Percentiles rank a stretch among this genome's conserved stretches.
Conservation (phyloP, 305 asterid genomes). For the Solanum aculeatissimum region DNA sequence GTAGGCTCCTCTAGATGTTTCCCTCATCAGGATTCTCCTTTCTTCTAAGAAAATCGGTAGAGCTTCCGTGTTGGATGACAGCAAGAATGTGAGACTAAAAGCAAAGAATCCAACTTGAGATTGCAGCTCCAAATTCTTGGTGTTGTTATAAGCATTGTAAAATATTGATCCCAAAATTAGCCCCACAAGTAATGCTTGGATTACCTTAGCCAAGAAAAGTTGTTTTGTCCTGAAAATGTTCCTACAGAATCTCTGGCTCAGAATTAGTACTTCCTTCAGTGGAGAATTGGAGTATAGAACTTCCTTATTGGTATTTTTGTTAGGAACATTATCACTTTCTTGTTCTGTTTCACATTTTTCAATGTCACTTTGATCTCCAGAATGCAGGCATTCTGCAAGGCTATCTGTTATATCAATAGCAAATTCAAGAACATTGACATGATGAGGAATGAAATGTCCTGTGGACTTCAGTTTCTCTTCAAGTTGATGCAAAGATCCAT, state of each 20-base stretch:
- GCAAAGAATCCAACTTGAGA: constrained; percentile 64
- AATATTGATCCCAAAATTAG: constrained; percentile 52
- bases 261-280: constrained; percentile 34
- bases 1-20: constrained; percentile 64
- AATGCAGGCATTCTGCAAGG: constrained; percentile 5
- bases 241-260: constrained; percentile 37
- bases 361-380: neutral
- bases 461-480: constrained; percentile 23
- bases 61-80: constrained; percentile 65
- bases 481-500: constrained; percentile 37
- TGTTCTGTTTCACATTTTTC: neutral
- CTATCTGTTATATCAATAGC: constrained; percentile 36
- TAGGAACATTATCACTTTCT: neutral
- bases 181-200: constrained; percentile 49
- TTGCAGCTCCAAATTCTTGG: constrained; percentile 25
- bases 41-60: constrained; percentile 71
- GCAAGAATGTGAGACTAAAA: constrained; percentile 54
- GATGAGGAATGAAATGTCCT: constrained; percentile 45
- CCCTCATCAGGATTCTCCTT: constrained; percentile 39
- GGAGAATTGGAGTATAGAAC: constrained; percentile 22
- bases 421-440: constrained; percentile 54
- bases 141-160: constrained; percentile 16
- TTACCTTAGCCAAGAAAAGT: constrained; percentile 38
- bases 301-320: neutral
- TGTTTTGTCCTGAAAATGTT: constrained; percentile 52